Percentiles rank a stretch among this genome's conserved stretches.
These are phyloP conservation scores for Lagenidium sp. DNA, from an alignment of 352 stramenopile species.

Conservation along the genomic window DNA sequence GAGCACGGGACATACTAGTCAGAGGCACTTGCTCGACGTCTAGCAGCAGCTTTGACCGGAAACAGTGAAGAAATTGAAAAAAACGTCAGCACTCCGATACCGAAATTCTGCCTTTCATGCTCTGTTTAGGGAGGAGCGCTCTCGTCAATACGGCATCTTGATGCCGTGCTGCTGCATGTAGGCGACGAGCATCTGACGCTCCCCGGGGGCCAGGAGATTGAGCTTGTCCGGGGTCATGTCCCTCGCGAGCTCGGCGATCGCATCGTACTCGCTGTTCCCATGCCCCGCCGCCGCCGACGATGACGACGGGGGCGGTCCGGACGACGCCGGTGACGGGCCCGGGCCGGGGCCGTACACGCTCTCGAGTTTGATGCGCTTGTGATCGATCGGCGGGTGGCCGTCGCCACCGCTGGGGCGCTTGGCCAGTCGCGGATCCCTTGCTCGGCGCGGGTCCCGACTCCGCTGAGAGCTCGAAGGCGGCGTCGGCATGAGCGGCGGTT, in stretches of 20 bases:
- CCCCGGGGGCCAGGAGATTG: conserved; percentile 65
- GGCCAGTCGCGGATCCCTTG: conserved; percentile 44
- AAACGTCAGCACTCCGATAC: too few species aligned
- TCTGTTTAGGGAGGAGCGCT: too few species aligned
- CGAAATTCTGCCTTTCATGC: too few species aligned
- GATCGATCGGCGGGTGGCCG: conserved; percentile 5
- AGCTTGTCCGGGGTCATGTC: conserved; percentile 81
- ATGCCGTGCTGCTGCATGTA: conserved; percentile 85
- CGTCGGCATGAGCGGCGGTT: conserved; percentile 15
- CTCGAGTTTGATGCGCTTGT: conserved; percentile 17
- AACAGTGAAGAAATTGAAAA: too few species aligned
- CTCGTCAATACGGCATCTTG: conserved; percentile 10
- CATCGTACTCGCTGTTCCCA: conserved; percentile 28
- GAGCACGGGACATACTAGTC: too few species aligned
- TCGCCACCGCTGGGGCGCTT: conserved; percentile 18
- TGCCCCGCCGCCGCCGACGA: too few species aligned
- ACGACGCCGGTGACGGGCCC: too few species aligned
- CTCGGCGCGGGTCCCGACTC: conserved; percentile 45
- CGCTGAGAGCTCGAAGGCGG: conserved; percentile 5
- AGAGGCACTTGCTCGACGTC: too few species aligned
- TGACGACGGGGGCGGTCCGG: too few species aligned
- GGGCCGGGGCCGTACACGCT: conserved; percentile 9
- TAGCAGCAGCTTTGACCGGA: too few species aligned
- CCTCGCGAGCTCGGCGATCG: conserved; percentile 56
- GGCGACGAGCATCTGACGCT: conserved; percentile 61